Evolutionary conservation across 768 basidiomycete genomes (phyloP).

Genomic region (Roridomyces roridus): DNA sequence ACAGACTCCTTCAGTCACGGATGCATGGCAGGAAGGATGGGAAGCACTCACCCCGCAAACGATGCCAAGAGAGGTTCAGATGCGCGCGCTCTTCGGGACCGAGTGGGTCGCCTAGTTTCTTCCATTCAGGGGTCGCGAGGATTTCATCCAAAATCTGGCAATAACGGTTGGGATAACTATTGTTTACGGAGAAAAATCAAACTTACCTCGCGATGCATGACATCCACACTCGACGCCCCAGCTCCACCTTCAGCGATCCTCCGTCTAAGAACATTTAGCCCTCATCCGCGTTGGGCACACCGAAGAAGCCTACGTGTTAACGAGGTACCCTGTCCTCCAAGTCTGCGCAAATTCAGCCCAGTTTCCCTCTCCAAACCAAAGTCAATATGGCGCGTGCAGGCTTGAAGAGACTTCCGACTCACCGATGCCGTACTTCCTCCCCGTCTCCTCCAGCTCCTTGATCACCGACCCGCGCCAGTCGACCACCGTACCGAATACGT

Average conservation of each 20-base stretch:
- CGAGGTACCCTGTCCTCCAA: constrained; percentile 61
- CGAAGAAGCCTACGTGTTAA: constrained; percentile 46
- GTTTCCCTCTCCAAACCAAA: constrained; percentile 31
- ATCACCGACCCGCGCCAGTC: constrained; percentile 47
- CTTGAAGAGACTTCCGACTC: constrained; percentile 2
- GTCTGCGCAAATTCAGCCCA: constrained; percentile 59
- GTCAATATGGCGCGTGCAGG: not conserved
- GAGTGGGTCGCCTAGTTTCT: constrained; percentile 50
- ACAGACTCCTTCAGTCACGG: too few species aligned
- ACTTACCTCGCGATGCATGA: constrained; percentile 59
- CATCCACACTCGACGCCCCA: constrained; percentile 59
- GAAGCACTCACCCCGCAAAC: constrained; percentile 49
- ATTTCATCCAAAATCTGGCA: constrained; percentile 66
- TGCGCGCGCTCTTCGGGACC: constrained; percentile 48
- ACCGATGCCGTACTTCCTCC: constrained; percentile 37
- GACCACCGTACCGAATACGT: constrained; percentile 58
- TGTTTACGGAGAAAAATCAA: not conserved
- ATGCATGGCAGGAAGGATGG: too few species aligned
- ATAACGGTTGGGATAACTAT: not conserved
- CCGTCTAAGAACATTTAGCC: constrained; percentile 34
- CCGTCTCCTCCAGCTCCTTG: constrained; percentile 37
- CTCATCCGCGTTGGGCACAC: not conserved
- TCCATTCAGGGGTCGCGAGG: constrained; percentile 56
- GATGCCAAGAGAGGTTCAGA: constrained; percentile 64
- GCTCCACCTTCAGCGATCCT: constrained; percentile 49